Percentiles rank a stretch among this genome's conserved stretches.
Evolutionary conservation across 352 stramenopile genomes (phyloP).

Genomic region (Aphanomyces astaci): DNA sequence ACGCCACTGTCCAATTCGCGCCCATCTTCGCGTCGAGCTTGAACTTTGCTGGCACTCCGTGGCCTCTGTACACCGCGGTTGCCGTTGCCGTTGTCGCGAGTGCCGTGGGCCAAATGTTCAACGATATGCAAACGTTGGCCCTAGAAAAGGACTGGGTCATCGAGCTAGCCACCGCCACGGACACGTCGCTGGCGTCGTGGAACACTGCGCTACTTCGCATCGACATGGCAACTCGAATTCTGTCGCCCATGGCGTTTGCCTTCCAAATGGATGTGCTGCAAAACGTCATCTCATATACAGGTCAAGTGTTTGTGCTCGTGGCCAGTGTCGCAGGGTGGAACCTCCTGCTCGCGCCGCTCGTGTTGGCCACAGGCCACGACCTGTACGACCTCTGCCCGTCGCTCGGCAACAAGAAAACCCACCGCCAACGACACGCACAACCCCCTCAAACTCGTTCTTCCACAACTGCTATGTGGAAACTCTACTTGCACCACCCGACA

Average conservation of each 20-base stretch:
- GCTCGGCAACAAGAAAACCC: slow-evolving; percentile 31
- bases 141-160: slow-evolving; percentile 85
- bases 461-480: slow-evolving; percentile 36
- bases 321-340: slow-evolving; percentile 57
- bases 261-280: slow-evolving; percentile 68
- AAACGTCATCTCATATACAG: slow-evolving; percentile 26
- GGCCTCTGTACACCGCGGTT: slow-evolving; percentile 17
- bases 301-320: slow-evolving; percentile 1
- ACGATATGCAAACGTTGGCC: slow-evolving; percentile 58
- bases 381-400: slow-evolving; percentile 51
- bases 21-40: no score
- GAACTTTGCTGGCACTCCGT: no score
- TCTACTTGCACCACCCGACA: slow-evolving; percentile 44
- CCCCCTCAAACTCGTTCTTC: slow-evolving; percentile 20
- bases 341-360: slow-evolving; percentile 57
- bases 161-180: slow-evolving; percentile 49
- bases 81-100: slow-evolving; percentile 44
- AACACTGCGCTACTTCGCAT: slow-evolving; percentile 78
- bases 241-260: slow-evolving; percentile 60
- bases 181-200: slow-evolving; percentile 37
- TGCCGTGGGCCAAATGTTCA: slow-evolving; percentile 59
- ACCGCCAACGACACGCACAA: not conserved
- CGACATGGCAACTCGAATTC: slow-evolving; percentile 67
- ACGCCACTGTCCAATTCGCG: no score
- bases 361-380: slow-evolving; percentile 58